phyloP scores from a whole-genome alignment of 305 asterid species.

The Solanum hybrid region DNA sequence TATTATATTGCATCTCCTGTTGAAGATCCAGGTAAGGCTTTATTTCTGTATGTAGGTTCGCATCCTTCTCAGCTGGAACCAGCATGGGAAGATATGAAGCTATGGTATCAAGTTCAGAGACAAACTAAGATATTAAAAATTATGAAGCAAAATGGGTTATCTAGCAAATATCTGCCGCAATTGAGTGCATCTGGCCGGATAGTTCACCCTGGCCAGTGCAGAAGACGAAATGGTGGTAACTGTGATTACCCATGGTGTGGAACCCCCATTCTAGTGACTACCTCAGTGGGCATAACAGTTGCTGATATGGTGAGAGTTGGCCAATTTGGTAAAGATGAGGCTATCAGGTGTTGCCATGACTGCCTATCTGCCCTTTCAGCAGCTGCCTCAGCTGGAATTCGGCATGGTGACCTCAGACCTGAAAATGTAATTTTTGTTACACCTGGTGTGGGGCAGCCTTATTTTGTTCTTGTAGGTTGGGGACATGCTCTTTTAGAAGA shows the following conservation, averaged over 20 bases:
- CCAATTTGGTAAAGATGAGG: constrained; percentile 52
- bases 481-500: constrained; percentile 96
- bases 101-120: constrained; percentile 94
- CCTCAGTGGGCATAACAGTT: constrained; percentile 71
- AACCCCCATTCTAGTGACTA: constrained; percentile 61
- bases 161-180: constrained; percentile 66
- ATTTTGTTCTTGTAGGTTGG: constrained; percentile 79
- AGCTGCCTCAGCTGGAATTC: constrained; percentile 62
- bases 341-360: constrained; percentile 84
- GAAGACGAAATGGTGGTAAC: constrained; percentile 43
- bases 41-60: constrained; percentile 69
- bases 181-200: constrained; percentile 63
- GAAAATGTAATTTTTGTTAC: constrained; percentile 59
- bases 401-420: constrained; percentile 86
- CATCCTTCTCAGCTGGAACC: constrained; percentile 88
- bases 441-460: constrained; percentile 41
- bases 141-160: constrained; percentile 76
- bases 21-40: constrained; percentile 43
- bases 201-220: constrained; percentile 72
- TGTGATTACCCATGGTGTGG: constrained; percentile 86
- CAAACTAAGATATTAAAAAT: constrained; percentile 73
- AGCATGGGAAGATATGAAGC: constrained; percentile 87
- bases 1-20: constrained; percentile 54
- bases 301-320: constrained; percentile 62
- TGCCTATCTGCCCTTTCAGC: constrained; percentile 80